Percentiles rank a stretch among this genome's conserved stretches.
phyloP scores from a whole-genome alignment of 495 filamentous ascomycete species.

The Hapsidospora chrysogenum region DNA sequence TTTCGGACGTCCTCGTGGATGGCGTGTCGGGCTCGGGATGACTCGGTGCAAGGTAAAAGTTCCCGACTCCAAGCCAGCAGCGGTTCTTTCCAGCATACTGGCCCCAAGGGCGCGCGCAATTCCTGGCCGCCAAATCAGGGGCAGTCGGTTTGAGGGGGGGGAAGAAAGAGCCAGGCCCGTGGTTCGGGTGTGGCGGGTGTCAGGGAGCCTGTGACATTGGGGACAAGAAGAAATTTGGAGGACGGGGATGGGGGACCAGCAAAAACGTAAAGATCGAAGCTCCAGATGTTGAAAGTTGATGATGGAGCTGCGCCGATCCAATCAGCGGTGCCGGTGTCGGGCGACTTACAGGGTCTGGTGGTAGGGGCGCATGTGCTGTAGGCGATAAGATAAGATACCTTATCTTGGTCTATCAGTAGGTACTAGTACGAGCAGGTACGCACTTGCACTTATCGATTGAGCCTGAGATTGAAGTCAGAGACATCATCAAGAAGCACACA shows the following conservation, averaged over 20 bases:
- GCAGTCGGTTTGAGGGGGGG: neutral
- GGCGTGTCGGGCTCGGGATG: slow-evolving; percentile 37
- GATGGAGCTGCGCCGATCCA: too few relatives aligned
- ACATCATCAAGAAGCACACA: too few relatives aligned
- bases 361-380: too few relatives aligned
- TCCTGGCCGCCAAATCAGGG: neutral
- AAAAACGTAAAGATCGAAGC: neutral
- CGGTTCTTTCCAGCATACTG: slow-evolving; percentile 73
- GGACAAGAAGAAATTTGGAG: neutral
- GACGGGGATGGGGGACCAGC: neutral
- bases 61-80: slow-evolving; percentile 52
- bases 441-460: too few relatives aligned
- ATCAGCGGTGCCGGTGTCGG: too few relatives aligned
- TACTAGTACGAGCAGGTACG: too few relatives aligned
- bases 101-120: neutral
- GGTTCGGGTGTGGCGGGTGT: neutral
- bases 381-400: too few relatives aligned
- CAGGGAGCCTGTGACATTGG: neutral
- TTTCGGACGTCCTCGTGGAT: slow-evolving; percentile 38
- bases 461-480: too few relatives aligned
- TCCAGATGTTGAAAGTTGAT: too few relatives aligned
- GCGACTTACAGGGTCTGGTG: too few relatives aligned
- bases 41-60: slow-evolving; percentile 51
- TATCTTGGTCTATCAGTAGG: too few relatives aligned
- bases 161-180: neutral